Conservation (phyloP, 2,329 filamentous ascomycete species). For the Beauveria brongniartii region DNA sequence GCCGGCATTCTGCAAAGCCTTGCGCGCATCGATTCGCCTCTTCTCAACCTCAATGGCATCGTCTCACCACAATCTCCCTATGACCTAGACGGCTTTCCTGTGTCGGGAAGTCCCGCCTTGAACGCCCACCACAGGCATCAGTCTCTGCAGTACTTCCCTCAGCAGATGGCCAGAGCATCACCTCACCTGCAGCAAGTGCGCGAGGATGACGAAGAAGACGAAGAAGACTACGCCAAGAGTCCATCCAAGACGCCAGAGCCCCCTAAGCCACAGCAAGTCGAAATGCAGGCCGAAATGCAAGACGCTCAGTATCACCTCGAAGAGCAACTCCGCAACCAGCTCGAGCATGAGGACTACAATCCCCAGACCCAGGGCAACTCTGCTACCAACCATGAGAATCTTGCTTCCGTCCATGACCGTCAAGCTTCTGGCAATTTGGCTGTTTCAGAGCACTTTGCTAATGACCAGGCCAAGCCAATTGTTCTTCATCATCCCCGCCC, state of each 20-base stretch:
- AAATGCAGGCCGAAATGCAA: conserved; percentile 77
- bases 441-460: conserved; percentile 43
- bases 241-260: conserved; percentile 48
- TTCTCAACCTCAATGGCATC: conserved; percentile 45
- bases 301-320: conserved; percentile 81
- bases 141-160: conserved; percentile 50
- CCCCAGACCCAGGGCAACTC: conserved; percentile 42
- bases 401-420: conserved; percentile 28
- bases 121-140: conserved; percentile 49
- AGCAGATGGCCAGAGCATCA: conserved; percentile 47
- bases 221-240: conserved; percentile 31
- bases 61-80: conserved; percentile 60
- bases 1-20: conserved; percentile 45
- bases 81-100: conserved; percentile 41
- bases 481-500: conserved; percentile 64
- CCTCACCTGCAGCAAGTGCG: conserved; percentile 62
- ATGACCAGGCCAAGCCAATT: conserved; percentile 43
- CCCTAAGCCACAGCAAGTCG: conserved; percentile 46
- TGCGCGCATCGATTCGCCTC: conserved; percentile 57
- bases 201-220: conserved; percentile 62
- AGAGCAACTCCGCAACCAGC: conserved; percentile 67
- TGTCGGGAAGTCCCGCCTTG: conserved; percentile 32
- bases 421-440: conserved; percentile 42
- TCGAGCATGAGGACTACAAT: conserved; percentile 72
- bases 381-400: conserved; percentile 18